Base-by-base conservation (phyloP, 208 protist species). In the Trypanosoma congolense region DNA sequence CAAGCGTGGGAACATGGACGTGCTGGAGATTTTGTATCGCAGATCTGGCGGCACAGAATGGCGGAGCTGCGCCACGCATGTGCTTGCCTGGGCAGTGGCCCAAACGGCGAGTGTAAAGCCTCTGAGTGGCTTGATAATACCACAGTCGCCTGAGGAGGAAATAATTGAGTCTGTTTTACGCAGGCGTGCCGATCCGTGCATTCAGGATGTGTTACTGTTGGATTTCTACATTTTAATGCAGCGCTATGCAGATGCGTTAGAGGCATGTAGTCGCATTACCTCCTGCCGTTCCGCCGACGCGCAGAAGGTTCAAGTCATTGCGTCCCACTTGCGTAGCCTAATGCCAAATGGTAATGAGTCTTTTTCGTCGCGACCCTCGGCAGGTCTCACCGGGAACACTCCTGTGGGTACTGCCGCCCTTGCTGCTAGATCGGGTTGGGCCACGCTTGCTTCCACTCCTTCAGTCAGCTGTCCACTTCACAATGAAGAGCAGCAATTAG, bases 151-250 rank as follows among this genome's bases (percentile, higher is more conserved):
- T 0, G 65, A 77, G 63, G 75, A 72, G 42, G 48, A 46, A 12
- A 69, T 72, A 36, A 74, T 86, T 33, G 78, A 90, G 57, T 62
- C 55, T 25, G 73, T 78, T n/a, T 29, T 90, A 24, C 63, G 50
- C 25, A n/a, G 64, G 2, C 44, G 14, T 28, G 14, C 45, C 9
- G 57, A 71, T 25, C n/a, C 42, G 22, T 19, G 18, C 33, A 33
- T 14, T 19, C 40, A 65, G n/a, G 69, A 86, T 24, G 24, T 63
- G 29, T 44, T 82, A 44, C 69, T 78, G 0, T 61, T 86, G 46
- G 55, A 70, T 25, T 90, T 84, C 40, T 84, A 87, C 59, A 72
- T 80, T 43, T 65, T 87, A 5, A 70, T 75, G 52, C 83, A 75
- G 48, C 75, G 83, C 29, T 90, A 83, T 62, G 73, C 73, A 19